Evolutionary conservation across 2,329 filamentous ascomycete species (phyloP).

Genomic region (Fusarium sp.): DNA sequence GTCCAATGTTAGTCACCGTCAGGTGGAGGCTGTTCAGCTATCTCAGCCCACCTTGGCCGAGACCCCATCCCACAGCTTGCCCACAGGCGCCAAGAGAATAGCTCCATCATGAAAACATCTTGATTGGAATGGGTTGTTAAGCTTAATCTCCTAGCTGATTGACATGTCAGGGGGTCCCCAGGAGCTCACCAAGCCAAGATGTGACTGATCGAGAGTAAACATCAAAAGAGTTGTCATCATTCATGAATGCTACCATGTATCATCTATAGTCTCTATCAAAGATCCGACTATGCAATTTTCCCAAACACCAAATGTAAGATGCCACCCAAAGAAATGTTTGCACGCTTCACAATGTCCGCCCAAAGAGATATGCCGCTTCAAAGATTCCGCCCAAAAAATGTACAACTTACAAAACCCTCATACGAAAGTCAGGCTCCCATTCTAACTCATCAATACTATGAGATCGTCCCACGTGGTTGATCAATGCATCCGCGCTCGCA

Average conservation of each 20-base stretch:
- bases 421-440: slow-evolving; percentile 36
- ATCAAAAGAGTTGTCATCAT: not conserved
- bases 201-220: not conserved
- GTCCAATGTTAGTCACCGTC: not conserved
- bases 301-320: not conserved
- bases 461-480: slow-evolving; percentile 36
- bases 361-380: not conserved
- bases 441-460: slow-evolving; percentile 39
- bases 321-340: not conserved
- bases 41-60: not conserved
- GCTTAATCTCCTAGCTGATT: not conserved
- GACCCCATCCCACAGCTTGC: not conserved
- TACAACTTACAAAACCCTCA: not conserved
- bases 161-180: not conserved
- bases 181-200: not conserved
- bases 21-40: not conserved
- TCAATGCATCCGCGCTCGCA: slow-evolving; percentile 29
- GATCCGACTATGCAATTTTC: not conserved
- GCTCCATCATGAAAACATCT: not conserved
- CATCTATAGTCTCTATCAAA: slow-evolving; percentile 2
- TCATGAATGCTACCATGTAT: not conserved
- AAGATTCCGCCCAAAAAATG: not conserved
- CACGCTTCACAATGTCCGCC: not conserved
- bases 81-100: not conserved
- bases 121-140: not conserved